A percentile compares a stretch with the other conserved stretches of the same genome.
phyloP scores from a whole-genome alignment of 1,284 basidiomycete species.

The Papiliotrema laurentii region DNA sequence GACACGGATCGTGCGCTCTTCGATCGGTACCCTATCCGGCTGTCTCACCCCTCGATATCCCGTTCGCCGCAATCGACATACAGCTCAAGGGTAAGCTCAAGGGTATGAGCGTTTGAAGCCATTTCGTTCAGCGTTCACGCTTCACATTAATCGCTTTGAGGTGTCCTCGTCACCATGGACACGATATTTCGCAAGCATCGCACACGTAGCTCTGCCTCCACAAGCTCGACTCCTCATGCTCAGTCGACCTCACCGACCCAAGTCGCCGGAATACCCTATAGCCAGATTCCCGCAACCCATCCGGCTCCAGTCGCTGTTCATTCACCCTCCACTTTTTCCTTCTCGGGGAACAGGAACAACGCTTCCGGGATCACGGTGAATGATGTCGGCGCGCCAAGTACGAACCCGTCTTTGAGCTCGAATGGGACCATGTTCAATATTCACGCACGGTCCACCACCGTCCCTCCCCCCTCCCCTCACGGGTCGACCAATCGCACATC shows the following conservation, averaged over 20 bases:
- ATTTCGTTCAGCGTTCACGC: not conserved
- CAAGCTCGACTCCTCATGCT: constrained; percentile 10
- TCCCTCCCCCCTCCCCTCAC: constrained; percentile 12
- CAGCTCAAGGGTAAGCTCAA: too few relatives aligned
- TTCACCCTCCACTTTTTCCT: constrained; percentile 20
- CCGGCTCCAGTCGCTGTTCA: constrained; percentile 29
- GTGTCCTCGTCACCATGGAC: constrained; percentile 17
- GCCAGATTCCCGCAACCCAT: constrained; percentile 21
- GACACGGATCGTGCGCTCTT: too few relatives aligned
- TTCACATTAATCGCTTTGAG: not conserved
- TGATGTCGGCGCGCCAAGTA: constrained; percentile 27
- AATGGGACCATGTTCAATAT: constrained; percentile 18
- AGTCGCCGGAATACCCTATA: constrained; percentile 27
- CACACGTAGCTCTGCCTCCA: constrained; percentile 20
- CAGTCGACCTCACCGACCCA: constrained; percentile 16
- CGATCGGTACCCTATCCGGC: too few relatives aligned
- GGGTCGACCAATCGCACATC: constrained; percentile 12
- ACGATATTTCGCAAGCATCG: constrained; percentile 27
- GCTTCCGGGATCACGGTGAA: constrained; percentile 2
- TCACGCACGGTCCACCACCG: not conserved
- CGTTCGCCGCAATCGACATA: too few relatives aligned
- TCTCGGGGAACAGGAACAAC: constrained; percentile 5
- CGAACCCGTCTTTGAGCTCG: constrained; percentile 29
- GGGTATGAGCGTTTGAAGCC: too few relatives aligned
- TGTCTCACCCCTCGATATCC: too few relatives aligned